These are phyloP conservation scores for Melanogaster broomeanus DNA, from an alignment of 768 basidiomycete genomes.

Conservation along the genomic window DNA sequence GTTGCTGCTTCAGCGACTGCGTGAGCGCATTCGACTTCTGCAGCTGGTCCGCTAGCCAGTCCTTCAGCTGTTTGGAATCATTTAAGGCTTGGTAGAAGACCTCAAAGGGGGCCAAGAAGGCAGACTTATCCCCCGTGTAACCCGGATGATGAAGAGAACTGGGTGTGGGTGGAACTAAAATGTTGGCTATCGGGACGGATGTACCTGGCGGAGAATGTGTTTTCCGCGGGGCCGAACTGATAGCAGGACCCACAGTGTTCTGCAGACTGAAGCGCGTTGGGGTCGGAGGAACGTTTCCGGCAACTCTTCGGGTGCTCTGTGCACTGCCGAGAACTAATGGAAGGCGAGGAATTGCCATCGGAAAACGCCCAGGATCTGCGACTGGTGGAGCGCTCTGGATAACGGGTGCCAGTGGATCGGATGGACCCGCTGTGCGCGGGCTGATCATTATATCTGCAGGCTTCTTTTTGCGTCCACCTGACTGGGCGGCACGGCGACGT, in stretches of 20 bases:
- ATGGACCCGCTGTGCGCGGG: conserved; percentile 55
- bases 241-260: conserved; percentile 17
- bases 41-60: conserved; percentile 74
- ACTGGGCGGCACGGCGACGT: conserved; percentile 65
- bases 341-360: conserved; percentile 69
- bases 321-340: conserved; percentile 48
- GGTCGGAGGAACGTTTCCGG: conserved; percentile 69
- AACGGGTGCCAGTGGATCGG: conserved; percentile 59
- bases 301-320: conserved; percentile 51
- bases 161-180: conserved; percentile 69
- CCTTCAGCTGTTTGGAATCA: conserved; percentile 77
- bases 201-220: conserved; percentile 55
- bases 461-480: conserved; percentile 64
- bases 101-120: conserved; percentile 83
- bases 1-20: conserved; percentile 54
- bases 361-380: conserved; percentile 44
- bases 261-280: conserved; percentile 63
- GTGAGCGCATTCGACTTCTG: conserved; percentile 60
- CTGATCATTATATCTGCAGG: conserved; percentile 81
- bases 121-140: conserved; percentile 64
- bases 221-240: conserved; percentile 29
- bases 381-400: conserved; percentile 80
- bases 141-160: conserved; percentile 62
- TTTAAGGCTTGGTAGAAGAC: conserved; percentile 83
- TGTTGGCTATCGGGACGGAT: conserved; percentile 67